Evolutionary conservation across 805 yeast genomes (phyloP).

Genomic region (Saturnispora silvae): DNA sequence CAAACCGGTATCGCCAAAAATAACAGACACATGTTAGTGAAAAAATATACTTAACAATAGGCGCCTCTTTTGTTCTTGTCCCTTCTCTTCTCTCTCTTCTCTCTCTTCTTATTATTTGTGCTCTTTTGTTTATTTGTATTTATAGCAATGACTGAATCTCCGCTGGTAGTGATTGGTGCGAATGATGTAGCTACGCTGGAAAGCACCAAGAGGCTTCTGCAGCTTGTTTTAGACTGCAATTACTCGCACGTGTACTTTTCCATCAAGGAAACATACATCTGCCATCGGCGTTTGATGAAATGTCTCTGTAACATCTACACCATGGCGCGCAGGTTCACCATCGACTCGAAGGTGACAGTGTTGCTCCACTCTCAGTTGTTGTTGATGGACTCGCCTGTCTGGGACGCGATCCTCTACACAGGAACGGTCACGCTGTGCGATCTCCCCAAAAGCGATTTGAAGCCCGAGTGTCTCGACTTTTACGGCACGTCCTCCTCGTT

Average conservation of each 20-base stretch:
- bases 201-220: background rate
- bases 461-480: too few species aligned
- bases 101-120: background rate
- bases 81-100: background rate
- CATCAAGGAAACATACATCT: background rate
- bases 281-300: slow-evolving; percentile 2
- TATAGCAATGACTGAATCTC: too few species aligned
- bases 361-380: background rate
- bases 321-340: background rate
- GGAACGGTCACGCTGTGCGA: background rate
- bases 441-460: too few species aligned
- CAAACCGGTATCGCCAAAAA: too few species aligned
- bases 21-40: too few species aligned
- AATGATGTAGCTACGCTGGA: background rate
- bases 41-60: too few species aligned
- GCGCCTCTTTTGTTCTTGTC: background rate
- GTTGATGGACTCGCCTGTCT: background rate
- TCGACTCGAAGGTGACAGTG: background rate
- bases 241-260: background rate
- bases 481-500: too few species aligned
- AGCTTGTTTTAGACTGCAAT: background rate
- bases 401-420: slow-evolving; percentile 1
- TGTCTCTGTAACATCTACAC: slow-evolving; percentile 5
- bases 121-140: background rate
- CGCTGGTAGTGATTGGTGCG: background rate